phyloP scores from a whole-genome alignment of 2,329 filamentous ascomycete genomes.

The Cladosporium sp. region DNA sequence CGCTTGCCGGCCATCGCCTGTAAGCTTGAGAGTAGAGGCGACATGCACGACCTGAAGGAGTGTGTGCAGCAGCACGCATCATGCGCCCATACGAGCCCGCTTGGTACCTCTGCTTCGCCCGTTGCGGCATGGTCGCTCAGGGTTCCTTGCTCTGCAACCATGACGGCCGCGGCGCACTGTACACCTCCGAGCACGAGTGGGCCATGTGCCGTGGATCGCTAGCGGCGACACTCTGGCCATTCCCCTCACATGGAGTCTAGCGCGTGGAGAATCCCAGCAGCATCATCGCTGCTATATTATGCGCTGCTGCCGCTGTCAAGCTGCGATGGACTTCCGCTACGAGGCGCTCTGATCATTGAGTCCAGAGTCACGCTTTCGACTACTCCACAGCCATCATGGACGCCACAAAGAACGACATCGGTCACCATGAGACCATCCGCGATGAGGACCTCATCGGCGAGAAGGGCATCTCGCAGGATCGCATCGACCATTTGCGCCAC shows the following conservation, averaged over 20 bases:
- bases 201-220: slow-evolving; percentile 12
- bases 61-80: background rate
- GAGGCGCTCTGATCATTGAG: background rate
- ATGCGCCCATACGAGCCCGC: background rate
- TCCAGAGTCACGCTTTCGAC: background rate
- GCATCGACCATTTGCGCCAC: slow-evolving; percentile 21
- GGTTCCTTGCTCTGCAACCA: background rate
- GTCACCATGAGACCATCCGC: slow-evolving; percentile 15
- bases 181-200: slow-evolving; percentile 7
- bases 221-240: slow-evolving; percentile 5
- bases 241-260: slow-evolving; percentile 10
- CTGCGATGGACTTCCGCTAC: background rate
- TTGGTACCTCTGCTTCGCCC: background rate
- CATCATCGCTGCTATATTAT: slow-evolving; percentile 9
- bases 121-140: background rate
- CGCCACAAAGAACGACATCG: slow-evolving; percentile 9
- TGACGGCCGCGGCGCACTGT: slow-evolving; percentile 1
- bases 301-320: background rate
- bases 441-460: slow-evolving; percentile 17
- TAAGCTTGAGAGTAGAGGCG: slow-evolving; percentile 8
- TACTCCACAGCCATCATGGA: background rate
- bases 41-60: background rate
- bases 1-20: background rate
- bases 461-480: slow-evolving; percentile 8
- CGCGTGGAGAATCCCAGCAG: slow-evolving; percentile 1